Evolutionary conservation across 345 rosid genomes (phyloP).

Genomic region (Bruguiera parviflora): DNA sequence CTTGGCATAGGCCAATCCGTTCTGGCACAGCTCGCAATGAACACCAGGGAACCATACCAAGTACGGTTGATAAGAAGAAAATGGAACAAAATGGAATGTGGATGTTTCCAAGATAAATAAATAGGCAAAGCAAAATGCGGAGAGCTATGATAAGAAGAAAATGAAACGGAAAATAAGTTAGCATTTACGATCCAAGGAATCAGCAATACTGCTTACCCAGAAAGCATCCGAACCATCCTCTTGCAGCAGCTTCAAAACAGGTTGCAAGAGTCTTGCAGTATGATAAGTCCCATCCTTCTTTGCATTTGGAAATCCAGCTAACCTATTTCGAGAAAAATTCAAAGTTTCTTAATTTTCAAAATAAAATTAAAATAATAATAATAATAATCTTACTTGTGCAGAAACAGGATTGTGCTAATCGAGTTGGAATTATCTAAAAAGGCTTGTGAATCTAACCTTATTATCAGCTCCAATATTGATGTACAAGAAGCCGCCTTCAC

Average conservation of each 20-base stretch:
- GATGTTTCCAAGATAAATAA: background rate
- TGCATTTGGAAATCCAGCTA: slow-evolving; percentile 59
- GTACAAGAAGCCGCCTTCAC: too few relatives aligned
- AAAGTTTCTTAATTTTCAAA: slow-evolving; percentile 2
- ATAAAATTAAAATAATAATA: background rate
- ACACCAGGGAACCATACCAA: too few relatives aligned
- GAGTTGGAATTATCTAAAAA: background rate
- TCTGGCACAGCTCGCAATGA: too few relatives aligned
- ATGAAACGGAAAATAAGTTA: background rate
- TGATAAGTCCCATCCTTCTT: slow-evolving; percentile 66
- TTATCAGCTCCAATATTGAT: slow-evolving; percentile 61
- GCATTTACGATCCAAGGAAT: background rate
- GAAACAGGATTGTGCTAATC: background rate
- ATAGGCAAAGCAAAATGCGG: background rate
- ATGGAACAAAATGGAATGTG: background rate
- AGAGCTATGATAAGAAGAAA: background rate
- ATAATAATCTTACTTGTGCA: background rate
- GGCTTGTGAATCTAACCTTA: slow-evolving; percentile 44
- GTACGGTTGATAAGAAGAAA: background rate
- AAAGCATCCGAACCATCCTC: slow-evolving; percentile 61
- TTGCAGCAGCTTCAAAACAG: slow-evolving; percentile 61
- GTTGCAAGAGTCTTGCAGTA: slow-evolving; percentile 61
- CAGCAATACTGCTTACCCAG: slow-evolving; percentile 42
- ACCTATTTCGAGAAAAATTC: slow-evolving; percentile 39
- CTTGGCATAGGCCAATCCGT: too few relatives aligned